Percentiles rank a stretch among this genome's conserved stretches.
phyloP scores from a whole-genome alignment of 2,329 filamentous ascomycete species.

The Rutstroemia sydowiana region DNA sequence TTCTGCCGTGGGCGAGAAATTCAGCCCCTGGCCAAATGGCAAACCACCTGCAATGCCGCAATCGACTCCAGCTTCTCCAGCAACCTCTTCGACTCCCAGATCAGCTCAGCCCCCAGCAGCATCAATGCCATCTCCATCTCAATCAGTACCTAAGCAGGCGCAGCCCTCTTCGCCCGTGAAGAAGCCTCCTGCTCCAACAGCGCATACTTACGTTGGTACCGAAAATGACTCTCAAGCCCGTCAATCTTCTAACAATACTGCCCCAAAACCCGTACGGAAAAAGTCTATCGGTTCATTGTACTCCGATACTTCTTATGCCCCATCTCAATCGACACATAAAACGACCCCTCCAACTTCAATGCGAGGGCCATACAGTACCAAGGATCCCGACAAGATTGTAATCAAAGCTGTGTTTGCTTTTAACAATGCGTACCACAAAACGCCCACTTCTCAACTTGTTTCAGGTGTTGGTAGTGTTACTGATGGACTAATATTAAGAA shows the following conservation, averaged over 20 bases:
- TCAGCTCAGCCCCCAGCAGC: slow-evolving; percentile 14
- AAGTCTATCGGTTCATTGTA: slow-evolving; percentile 64
- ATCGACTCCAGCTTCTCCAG: slow-evolving; percentile 23
- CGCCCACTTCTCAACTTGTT: slow-evolving; percentile 84
- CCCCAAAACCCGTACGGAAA: slow-evolving; percentile 45
- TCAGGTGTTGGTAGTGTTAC: slow-evolving; percentile 80
- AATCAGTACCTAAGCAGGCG: slow-evolving; percentile 10
- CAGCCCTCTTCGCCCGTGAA: slow-evolving; percentile 34
- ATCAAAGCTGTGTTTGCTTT: slow-evolving; percentile 91
- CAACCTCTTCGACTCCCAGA: slow-evolving; percentile 29
- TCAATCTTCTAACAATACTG: slow-evolving; percentile 66
- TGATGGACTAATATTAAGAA: slow-evolving; percentile 83
- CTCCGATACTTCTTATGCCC: slow-evolving; percentile 81
- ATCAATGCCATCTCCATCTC: slow-evolving; percentile 14
- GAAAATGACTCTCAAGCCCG: slow-evolving; percentile 63
- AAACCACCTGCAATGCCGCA: slow-evolving; percentile 36
- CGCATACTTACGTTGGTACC: slow-evolving; percentile 51
- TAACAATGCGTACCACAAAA: slow-evolving; percentile 80
- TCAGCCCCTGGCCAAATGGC: slow-evolving; percentile 62
- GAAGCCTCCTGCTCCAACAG: slow-evolving; percentile 41
- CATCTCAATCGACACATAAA: slow-evolving; percentile 73
- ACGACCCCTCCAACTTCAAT: slow-evolving; percentile 78
- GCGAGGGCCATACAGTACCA: slow-evolving; percentile 73
- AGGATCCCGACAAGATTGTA: slow-evolving; percentile 91
- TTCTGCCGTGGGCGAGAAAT: slow-evolving; percentile 60